phyloP scores from a whole-genome alignment of 2,329 filamentous ascomycete genomes.

The Fusarium clavum region DNA sequence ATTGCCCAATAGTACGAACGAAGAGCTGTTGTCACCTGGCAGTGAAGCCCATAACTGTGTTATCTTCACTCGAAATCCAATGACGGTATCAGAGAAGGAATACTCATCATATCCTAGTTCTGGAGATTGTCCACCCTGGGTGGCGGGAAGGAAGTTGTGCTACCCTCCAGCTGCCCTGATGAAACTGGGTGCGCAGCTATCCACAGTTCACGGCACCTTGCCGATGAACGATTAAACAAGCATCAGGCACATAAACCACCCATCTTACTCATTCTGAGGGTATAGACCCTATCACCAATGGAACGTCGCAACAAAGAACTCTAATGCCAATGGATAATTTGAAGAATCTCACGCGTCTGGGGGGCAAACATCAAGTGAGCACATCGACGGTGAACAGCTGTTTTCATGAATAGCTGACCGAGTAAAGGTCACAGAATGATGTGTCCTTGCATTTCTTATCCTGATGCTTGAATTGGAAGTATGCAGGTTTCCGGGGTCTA shows the following conservation, averaged over 20 bases:
- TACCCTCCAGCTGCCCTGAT: constrained; percentile 30
- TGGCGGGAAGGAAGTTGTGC: constrained; percentile 32
- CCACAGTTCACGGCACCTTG: constrained; percentile 38
- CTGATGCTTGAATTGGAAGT: constrained; percentile 2
- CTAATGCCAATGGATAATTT: neutral
- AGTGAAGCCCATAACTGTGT: neutral
- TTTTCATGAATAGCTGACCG: neutral
- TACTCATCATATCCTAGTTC: neutral
- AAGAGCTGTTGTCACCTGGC: neutral
- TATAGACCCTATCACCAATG: constrained; percentile 2
- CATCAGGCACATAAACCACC: neutral
- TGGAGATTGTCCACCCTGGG: constrained; percentile 10
- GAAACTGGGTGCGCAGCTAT: constrained; percentile 36
- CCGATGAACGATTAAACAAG: constrained; percentile 12
- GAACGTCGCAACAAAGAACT: constrained; percentile 15
- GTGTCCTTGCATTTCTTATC: constrained; percentile 4
- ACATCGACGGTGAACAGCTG: neutral
- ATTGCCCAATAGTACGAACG: neutral
- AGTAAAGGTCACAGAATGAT: constrained; percentile 22
- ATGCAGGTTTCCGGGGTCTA: constrained; percentile 35
- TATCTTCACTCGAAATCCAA: neutral
- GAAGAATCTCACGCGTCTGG: neutral
- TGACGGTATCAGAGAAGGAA: neutral
- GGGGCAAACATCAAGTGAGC: neutral
- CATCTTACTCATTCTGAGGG: neutral